phyloP scores from a whole-genome alignment of 1,139 yeast species.

The Blastobotrys capitulatus region DNA sequence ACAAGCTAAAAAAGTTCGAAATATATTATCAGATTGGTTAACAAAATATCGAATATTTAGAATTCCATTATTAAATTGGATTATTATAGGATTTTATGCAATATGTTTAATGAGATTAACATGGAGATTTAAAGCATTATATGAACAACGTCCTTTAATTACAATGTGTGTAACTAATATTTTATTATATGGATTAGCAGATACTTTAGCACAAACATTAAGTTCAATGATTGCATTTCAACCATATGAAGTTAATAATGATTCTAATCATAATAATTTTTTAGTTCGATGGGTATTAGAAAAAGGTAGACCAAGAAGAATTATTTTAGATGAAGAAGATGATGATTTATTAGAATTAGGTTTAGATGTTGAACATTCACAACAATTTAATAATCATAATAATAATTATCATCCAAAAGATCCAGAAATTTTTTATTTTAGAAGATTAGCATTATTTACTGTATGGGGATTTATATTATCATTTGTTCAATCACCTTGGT shows the following conservation, averaged over 20 bases:
- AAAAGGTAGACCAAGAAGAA: conserved; percentile 34
- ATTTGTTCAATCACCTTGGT: conserved; percentile 86
- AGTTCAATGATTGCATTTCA: conserved; percentile 31
- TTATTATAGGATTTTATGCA: conserved; percentile 29
- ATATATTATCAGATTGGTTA: conserved; percentile 21
- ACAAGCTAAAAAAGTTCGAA: neutral
- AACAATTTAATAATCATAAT: conserved; percentile 9
- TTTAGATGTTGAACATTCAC: conserved; percentile 20
- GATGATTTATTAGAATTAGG: conserved; percentile 33
- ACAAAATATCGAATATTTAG: conserved; percentile 27
- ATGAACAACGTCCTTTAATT: conserved; percentile 58
- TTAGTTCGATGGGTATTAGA: conserved; percentile 32
- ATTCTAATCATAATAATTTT: conserved; percentile 17
- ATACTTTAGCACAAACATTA: conserved; percentile 77
- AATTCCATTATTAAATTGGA: conserved; percentile 34
- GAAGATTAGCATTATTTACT: conserved; percentile 74
- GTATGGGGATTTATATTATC: conserved; percentile 80
- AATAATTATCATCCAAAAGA: neutral
- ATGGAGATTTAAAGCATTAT: conserved; percentile 41
- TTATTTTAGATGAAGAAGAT: conserved; percentile 31
- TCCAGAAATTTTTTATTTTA: conserved; percentile 48
- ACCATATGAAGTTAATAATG: conserved; percentile 21
- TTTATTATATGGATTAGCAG: conserved; percentile 81
- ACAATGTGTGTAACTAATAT: conserved; percentile 83
- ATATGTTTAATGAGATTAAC: conserved; percentile 32